These are phyloP conservation scores for Globisporangium yorkense DNA, from an alignment of 352 stramenopile species.

Conservation along the genomic window DNA sequence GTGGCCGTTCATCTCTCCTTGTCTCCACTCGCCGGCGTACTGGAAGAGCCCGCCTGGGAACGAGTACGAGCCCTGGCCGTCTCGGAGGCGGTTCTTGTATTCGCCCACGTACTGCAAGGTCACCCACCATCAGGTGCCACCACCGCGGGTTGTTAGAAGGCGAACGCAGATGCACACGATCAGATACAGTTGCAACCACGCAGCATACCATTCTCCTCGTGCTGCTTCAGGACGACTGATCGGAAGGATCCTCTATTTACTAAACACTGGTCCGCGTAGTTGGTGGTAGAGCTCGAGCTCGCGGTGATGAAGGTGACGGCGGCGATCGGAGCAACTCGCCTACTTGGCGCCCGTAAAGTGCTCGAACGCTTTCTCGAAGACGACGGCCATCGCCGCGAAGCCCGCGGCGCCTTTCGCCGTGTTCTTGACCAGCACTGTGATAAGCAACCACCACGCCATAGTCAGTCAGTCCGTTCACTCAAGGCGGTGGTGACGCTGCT, in stretches of 20 bases:
- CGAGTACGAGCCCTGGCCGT: constrained; percentile 37
- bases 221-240: no score
- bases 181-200: no score
- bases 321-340: not conserved
- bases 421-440: constrained; percentile 58
- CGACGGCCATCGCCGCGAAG: constrained; percentile 78
- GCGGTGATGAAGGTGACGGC: no score
- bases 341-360: constrained; percentile 31
- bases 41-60: constrained; percentile 38
- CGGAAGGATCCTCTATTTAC: no score
- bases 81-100: constrained; percentile 31
- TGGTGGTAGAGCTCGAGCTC: no score
- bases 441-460: not conserved
- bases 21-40: constrained; percentile 66
- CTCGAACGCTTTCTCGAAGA: constrained; percentile 83
- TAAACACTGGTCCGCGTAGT: no score
- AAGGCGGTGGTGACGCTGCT: not conserved
- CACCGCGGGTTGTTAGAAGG: no score
- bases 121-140: no score
- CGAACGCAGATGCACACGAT: no score
- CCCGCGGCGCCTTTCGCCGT: constrained; percentile 69
- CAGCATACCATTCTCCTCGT: no score
- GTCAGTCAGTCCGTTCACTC: not conserved
- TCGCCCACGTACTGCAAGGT: constrained; percentile 32
- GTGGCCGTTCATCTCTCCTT: constrained; percentile 51